These are phyloP conservation scores for Magnusiomyces paraingens DNA, from an alignment of 1,139 yeast species.

Conservation along the genomic window DNA sequence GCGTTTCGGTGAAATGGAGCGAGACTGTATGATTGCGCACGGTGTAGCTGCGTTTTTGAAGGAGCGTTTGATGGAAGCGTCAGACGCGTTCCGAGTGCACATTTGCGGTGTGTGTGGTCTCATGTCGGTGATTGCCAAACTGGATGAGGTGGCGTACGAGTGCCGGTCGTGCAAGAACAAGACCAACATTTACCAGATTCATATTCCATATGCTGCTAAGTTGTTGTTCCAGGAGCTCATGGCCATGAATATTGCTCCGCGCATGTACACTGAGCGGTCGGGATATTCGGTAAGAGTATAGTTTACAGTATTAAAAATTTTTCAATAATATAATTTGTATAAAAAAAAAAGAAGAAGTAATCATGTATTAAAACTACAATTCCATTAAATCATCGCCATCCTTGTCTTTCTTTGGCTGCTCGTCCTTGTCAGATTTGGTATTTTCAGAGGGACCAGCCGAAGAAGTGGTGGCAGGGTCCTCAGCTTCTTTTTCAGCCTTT, in stretches of 20 bases:
- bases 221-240: slow-evolving; percentile 93
- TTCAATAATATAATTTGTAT: not conserved
- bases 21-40: slow-evolving; percentile 99
- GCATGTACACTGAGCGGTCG: slow-evolving; percentile 38
- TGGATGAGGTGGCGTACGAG: slow-evolving; percentile 95
- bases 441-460: not conserved
- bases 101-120: slow-evolving; percentile 97
- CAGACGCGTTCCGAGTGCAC: slow-evolving; percentile 97
- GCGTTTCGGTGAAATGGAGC: slow-evolving; percentile 99
- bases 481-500: slow-evolving; percentile 11
- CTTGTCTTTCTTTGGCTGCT: slow-evolving; percentile 10
- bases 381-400: slow-evolving; percentile 16
- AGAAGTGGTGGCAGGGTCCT: slow-evolving; percentile 32
- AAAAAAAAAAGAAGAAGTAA: slow-evolving; percentile 7
- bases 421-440: not conserved
- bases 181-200: slow-evolving; percentile 95
- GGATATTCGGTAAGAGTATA: slow-evolving; percentile 32
- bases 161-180: slow-evolving; percentile 98
- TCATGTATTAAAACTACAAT: slow-evolving; percentile 6
- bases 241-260: slow-evolving; percentile 86
- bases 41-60: slow-evolving; percentile 98
- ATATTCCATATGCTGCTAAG: slow-evolving; percentile 96
- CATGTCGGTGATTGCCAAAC: slow-evolving; percentile 94
- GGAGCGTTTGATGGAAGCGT: slow-evolving; percentile 97
- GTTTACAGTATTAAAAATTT: not conserved